Percentiles rank a stretch among this genome's conserved stretches.
Evolutionary conservation across 2,329 filamentous ascomycete species (phyloP).

Genomic region (Moelleriella libera): DNA sequence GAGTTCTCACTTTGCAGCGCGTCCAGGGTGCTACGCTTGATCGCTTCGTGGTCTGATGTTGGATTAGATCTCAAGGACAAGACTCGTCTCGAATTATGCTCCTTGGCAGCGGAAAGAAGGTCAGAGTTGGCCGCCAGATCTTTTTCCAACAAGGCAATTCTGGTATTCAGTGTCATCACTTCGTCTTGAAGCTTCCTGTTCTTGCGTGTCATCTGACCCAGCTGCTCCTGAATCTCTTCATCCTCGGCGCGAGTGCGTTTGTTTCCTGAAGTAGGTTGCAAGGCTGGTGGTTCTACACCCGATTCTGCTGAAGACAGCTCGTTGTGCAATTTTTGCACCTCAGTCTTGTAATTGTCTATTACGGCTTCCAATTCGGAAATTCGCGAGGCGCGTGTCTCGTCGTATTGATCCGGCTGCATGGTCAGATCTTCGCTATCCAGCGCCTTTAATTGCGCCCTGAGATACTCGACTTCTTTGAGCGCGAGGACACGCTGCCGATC

Average conservation of each 20-base stretch:
- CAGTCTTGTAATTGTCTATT: conserved; percentile 71
- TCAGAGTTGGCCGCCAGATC: conserved; percentile 60
- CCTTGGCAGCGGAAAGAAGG: conserved; percentile 53
- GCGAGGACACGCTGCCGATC: conserved; percentile 79
- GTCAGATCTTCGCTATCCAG: conserved; percentile 81
- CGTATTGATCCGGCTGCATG: conserved; percentile 66
- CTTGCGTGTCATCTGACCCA: conserved; percentile 76
- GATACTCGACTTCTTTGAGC: conserved; percentile 84
- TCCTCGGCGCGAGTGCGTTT: conserved; percentile 54
- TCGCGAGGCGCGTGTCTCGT: conserved; percentile 59
- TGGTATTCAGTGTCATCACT: conserved; percentile 53
- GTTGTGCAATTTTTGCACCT: conserved; percentile 59
- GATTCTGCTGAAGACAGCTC: conserved; percentile 57
- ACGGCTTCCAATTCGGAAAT: conserved; percentile 75
- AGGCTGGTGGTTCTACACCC: conserved; percentile 17
- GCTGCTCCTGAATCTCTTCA: conserved; percentile 51
- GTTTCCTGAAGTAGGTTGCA: conserved; percentile 28
- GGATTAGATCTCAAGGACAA: conserved; percentile 86
- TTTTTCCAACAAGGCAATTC: conserved; percentile 55
- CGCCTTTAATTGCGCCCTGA: conserved; percentile 80
- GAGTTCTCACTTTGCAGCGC: conserved; percentile 73
- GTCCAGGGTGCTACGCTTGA: conserved; percentile 68
- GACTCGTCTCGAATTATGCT: conserved; percentile 64
- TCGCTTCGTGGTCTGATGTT: conserved; percentile 68
- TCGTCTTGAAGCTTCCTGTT: conserved; percentile 76